Evolutionary conservation across 2,329 filamentous ascomycete genomes (phyloP), one percentile per base, ranked within the genome.

Genomic region (Furcasterigmium sp.): DNA sequence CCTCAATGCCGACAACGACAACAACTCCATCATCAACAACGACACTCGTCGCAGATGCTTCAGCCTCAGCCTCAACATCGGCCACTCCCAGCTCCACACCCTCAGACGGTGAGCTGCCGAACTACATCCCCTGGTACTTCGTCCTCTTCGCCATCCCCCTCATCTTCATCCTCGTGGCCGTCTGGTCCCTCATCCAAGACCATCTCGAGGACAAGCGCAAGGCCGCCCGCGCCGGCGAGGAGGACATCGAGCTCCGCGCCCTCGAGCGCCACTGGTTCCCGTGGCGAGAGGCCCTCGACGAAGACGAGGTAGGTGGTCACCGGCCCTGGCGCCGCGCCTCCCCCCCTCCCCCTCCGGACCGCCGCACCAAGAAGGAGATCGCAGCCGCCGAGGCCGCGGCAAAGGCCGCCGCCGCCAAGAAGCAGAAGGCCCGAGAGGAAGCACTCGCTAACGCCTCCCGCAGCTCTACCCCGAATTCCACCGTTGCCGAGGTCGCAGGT

Each of bases 231-330:
- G 5, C 13, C 13, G 4, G 8, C 13, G 14, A 39, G 29, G 9
- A 26, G 17, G 44, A 49, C 19, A 44, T 51, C 9, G 48, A 51
- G 46, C 43, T 51, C 41, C 44, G 44, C 19, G 13, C 35, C 9
- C 39, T 35, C 34, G 23, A 41, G 9, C 32, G 21, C 15, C 44
- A 25, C 18, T 49, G 46, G 46, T 49, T 51, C 38, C 47, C 47
- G 36, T 49, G 47, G 47, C 39, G 39, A 29, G 45, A 47, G 20
- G 39, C 39, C 29, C 36, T 46, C 25, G 39, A 42, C 14, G 40
- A 45, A n/a, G 41, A 34, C n/a, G 46, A 43, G 20, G 46, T 39
- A 21, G 6, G 32, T 35, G n/a, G 11, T 11, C n/a, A n/a, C n/a
- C n/a, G n/a, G n/a, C 32, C 35, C 35, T 34, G 7, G 8, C 8